Evolutionary conservation across 352 stramenopile genomes (phyloP), one percentile per base, ranked within the genome.

Genomic region (Globisporangium viniferum): DNA sequence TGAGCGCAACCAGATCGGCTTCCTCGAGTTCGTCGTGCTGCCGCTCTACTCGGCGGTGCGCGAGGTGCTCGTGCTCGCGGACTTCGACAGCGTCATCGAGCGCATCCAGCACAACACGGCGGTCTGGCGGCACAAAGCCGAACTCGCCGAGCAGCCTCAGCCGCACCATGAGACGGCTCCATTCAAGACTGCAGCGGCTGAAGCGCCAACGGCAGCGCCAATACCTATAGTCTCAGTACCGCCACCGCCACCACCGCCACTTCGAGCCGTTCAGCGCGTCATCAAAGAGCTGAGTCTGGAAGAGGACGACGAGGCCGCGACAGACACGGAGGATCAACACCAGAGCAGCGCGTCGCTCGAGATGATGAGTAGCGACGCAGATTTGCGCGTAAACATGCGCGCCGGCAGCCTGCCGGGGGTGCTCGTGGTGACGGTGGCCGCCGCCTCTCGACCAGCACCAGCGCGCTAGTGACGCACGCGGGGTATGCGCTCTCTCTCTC

Each of bases 1-100:
- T 49, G 81, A 88, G 60, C 86, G 80, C 41, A 91, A 72, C 66
- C 85, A 93, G 57, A 81, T 92, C 59, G 84, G 83, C 1, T 93
- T 93, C 44, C 70, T 92, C 41, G 81, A 91, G 56, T 90, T 93
- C 63, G 73, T 93, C 8, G 85, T 91, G 24, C 73, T 90, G 56
- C 85, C 85, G 51, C 73, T 93, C 22, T 93, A 89, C 62, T 69
- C 61, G 22, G 73, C 80, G 4, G 86, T 73, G 6, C 62, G 63
- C 2, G 83, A 87, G 44, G 81, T 90, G 27, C 44, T 94, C 20
- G 71, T 74, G 7, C 67, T 91, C 44, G 27, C 59, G 8, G 59
- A 68, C 22, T 85, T 94, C 55, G 76, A 86, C 65, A 68, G 63
- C 5, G 72, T 90, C 12, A 63, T 94, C 18, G 67, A 78, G 20